Conservation (phyloP, 2,329 filamentous ascomycete species). For the Aspergillus pseudoviridinutans region DNA sequence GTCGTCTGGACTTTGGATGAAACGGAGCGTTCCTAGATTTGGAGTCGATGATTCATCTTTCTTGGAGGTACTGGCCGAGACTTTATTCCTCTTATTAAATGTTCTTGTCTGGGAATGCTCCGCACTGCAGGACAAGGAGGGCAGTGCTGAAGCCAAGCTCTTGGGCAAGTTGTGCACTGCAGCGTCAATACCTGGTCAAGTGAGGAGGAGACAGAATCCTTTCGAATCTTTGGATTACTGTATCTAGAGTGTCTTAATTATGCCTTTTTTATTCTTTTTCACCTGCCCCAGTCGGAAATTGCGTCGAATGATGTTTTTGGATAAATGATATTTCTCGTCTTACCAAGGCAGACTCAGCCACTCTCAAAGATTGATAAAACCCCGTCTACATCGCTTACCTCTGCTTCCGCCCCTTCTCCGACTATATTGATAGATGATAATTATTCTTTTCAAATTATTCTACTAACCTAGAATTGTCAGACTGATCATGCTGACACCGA, state of each 20-base stretch:
- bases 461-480: conserved; percentile 6
- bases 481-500: conserved; percentile 16
- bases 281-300: neutral
- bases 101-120: neutral
- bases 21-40: neutral
- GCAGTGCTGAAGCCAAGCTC: neutral
- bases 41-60: neutral
- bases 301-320: too few species aligned
- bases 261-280: neutral
- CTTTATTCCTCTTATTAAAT: neutral
- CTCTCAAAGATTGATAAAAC: neutral
- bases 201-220: neutral
- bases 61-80: neutral
- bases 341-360: neutral
- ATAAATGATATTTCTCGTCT: too few species aligned
- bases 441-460: neutral
- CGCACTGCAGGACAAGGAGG: neutral
- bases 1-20: neutral
- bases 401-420: neutral
- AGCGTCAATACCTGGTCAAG: neutral
- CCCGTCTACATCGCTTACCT: neutral
- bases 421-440: conserved; percentile 1
- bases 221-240: neutral
- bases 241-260: neutral
- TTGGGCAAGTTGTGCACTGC: neutral